Conservation (phyloP, 495 filamentous ascomycete species). For the Penicillium pancosmium region DNA sequence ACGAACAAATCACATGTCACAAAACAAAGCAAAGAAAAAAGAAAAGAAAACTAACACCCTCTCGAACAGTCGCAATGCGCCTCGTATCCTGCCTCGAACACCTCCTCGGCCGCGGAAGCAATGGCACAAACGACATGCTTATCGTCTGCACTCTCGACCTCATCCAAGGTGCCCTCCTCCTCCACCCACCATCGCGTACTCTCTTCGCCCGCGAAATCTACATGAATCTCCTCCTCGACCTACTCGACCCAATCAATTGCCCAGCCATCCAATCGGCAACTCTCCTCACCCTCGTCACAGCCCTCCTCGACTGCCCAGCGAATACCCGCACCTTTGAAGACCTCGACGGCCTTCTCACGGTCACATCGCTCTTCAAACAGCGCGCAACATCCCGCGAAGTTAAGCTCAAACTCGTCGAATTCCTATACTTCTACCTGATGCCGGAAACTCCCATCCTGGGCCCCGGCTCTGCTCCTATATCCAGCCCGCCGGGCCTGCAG, state of each 20-base stretch:
- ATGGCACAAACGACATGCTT: slow-evolving; percentile 83
- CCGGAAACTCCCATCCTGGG: slow-evolving; percentile 70
- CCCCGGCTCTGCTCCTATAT: slow-evolving; percentile 2
- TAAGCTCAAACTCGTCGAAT: slow-evolving; percentile 90
- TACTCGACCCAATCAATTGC: slow-evolving; percentile 90
- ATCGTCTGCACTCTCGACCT: slow-evolving; percentile 87
- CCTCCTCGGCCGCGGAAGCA: slow-evolving; percentile 75
- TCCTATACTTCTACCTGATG: slow-evolving; percentile 98
- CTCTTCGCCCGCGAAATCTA: slow-evolving; percentile 88
- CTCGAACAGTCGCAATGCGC: slow-evolving; percentile 69
- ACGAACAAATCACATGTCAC: not conserved
- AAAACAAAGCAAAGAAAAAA: not conserved
- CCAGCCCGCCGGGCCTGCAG: slow-evolving; percentile 55
- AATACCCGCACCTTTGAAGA: slow-evolving; percentile 91
- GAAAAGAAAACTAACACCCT: not conserved
- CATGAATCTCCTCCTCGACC: slow-evolving; percentile 96
- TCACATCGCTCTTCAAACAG: slow-evolving; percentile 91
- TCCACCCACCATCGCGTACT: slow-evolving; percentile 88
- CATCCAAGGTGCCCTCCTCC: slow-evolving; percentile 85
- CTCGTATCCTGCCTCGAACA: slow-evolving; percentile 86
- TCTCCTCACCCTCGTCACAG: slow-evolving; percentile 85
- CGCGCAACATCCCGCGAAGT: slow-evolving; percentile 81
- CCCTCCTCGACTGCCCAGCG: slow-evolving; percentile 76
- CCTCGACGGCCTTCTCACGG: slow-evolving; percentile 88
- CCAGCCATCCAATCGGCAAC: slow-evolving; percentile 89